A percentile compares a stretch with the other conserved stretches of the same genome.
Evolutionary conservation across 306 rosid species (phyloP).

Genomic region (Trifolium dubium): DNA sequence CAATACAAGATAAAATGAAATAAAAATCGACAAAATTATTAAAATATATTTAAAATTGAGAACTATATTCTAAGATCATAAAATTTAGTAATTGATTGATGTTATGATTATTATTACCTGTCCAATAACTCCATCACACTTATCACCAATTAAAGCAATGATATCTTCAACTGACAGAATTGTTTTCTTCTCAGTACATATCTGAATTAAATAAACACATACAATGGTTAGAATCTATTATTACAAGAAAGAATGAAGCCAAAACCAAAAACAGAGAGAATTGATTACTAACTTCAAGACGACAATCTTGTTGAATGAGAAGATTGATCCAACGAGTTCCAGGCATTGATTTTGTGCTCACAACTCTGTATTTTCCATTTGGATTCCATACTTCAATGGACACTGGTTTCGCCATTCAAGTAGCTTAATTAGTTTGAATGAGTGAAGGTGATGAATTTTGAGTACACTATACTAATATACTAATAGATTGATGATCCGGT

Average conservation of each 20-base stretch:
- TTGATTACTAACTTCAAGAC: conserved; percentile 71
- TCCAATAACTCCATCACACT: conserved; percentile 97
- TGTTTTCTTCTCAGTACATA: conserved; percentile 93
- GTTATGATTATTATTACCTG: conserved; percentile 56
- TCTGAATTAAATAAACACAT: conserved; percentile 45
- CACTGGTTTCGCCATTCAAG: conserved; percentile 80
- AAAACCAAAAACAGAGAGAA: background rate
- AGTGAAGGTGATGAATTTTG: background rate
- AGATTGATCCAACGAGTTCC: conserved; percentile 99
- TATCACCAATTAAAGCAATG: conserved; percentile 85
- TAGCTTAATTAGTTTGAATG: background rate
- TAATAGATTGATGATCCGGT: conserved; percentile 28
- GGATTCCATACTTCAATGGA: conserved; percentile 96
- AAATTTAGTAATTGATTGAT: background rate
- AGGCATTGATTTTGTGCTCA: conserved; percentile 98
- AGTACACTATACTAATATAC: background rate
- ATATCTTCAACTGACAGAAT: conserved; percentile 94
- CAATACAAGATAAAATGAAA: background rate
- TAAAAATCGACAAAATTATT: background rate
- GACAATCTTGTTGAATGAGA: conserved; percentile 83
- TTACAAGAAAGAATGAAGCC: background rate
- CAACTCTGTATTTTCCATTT: conserved; percentile 89
- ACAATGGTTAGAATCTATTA: background rate
- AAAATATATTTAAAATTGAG: background rate
- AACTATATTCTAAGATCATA: background rate